Evolutionary conservation across 2,329 filamentous ascomycete genomes (phyloP).

Genomic region (Aureobasidium melanogenum): DNA sequence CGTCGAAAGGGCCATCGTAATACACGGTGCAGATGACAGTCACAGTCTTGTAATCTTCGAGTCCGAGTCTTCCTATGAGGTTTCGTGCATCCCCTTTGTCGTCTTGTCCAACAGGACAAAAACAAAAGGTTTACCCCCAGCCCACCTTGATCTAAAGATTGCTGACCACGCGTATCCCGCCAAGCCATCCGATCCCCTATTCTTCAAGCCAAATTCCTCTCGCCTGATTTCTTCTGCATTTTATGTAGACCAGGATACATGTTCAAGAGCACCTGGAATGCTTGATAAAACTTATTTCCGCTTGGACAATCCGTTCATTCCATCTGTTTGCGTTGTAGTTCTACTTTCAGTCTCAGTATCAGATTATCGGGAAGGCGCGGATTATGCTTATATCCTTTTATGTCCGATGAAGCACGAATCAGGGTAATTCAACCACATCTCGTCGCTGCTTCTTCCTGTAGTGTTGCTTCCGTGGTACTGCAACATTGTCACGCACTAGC

Average conservation of each 20-base stretch:
- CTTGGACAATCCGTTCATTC: too few relatives aligned
- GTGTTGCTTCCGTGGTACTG: background rate
- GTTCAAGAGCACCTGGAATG: background rate
- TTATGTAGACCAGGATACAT: background rate
- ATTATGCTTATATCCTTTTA: background rate
- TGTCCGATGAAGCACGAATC: background rate
- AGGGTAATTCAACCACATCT: background rate
- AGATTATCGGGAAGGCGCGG: background rate
- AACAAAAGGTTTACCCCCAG: background rate
- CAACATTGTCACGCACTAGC: background rate
- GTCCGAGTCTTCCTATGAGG: background rate
- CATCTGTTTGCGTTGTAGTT: background rate
- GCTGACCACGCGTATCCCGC: conserved; percentile 5
- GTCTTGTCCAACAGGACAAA: background rate
- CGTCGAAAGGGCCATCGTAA: background rate
- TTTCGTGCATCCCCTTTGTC: conserved; percentile 2
- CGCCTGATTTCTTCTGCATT: background rate
- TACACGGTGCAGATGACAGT: background rate
- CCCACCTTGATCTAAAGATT: conserved; percentile 8
- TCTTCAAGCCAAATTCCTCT: background rate
- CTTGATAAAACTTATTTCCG: background rate
- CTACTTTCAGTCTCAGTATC: too few relatives aligned
- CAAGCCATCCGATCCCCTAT: background rate
- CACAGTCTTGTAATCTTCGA: background rate
- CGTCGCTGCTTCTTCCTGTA: too few relatives aligned